A percentile compares a stretch with the other conserved stretches of the same genome.
Evolutionary conservation across 805 yeast genomes (phyloP).

Genomic region (Pichia phayaonensis): DNA sequence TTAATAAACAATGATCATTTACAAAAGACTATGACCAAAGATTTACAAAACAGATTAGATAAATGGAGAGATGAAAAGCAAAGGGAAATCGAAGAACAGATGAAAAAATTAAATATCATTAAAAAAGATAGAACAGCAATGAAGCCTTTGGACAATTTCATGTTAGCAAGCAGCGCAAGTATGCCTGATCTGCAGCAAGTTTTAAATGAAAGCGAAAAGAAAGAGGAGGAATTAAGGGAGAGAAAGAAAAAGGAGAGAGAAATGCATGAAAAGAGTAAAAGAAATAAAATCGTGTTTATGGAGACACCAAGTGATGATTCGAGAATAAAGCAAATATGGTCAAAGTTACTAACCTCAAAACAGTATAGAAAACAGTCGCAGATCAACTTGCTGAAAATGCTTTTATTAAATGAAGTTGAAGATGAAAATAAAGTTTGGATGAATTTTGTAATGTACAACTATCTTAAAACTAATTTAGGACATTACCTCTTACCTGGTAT

Average conservation of each 20-base stretch:
- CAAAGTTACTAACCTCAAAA: background rate
- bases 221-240: constrained; percentile 1
- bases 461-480: constrained; percentile 15
- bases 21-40: constrained; percentile 1
- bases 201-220: background rate
- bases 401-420: constrained; percentile 3
- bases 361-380: background rate
- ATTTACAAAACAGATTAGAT: constrained; percentile 8
- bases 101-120: constrained; percentile 9
- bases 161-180: constrained; percentile 6
- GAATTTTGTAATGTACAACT: constrained; percentile 16
- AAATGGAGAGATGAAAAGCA: constrained; percentile 10
- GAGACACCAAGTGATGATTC: constrained; percentile 16
- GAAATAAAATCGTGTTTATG: constrained; percentile 14
- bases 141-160: constrained; percentile 6
- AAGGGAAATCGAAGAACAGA: constrained; percentile 10
- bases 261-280: constrained; percentile 3
- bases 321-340: background rate
- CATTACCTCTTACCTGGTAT: constrained; percentile 73
- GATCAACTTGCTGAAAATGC: background rate
- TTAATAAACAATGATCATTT: constrained; percentile 1
- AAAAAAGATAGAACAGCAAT: background rate
- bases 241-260: constrained; percentile 5
- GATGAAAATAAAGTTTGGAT: constrained; percentile 9
- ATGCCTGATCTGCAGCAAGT: constrained; percentile 12